These are phyloP conservation scores for Cladosporium cucumerinum DNA, from an alignment of 2,329 filamentous ascomycete species.

Conservation along the genomic window DNA sequence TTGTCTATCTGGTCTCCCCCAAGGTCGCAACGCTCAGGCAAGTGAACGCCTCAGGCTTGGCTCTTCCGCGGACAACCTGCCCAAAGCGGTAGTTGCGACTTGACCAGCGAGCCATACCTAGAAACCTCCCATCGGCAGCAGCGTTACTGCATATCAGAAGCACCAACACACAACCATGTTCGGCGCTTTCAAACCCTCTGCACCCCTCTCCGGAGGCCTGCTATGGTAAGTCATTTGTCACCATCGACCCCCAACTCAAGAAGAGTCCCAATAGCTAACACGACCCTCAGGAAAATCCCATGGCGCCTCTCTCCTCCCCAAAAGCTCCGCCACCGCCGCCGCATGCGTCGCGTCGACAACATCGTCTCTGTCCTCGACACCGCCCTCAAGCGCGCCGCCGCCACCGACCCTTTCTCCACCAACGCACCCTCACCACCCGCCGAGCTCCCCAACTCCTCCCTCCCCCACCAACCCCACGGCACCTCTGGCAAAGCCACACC, in stretches of 20 bases:
- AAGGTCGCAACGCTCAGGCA: slow-evolving; percentile 12
- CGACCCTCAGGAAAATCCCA: slow-evolving; percentile 73
- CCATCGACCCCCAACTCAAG: slow-evolving; percentile 9
- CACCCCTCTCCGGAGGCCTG: slow-evolving; percentile 72
- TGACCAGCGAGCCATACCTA: slow-evolving; percentile 7
- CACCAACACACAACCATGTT: slow-evolving; percentile 60
- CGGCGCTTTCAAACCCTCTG: slow-evolving; percentile 76
- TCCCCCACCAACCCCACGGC: slow-evolving; percentile 17
- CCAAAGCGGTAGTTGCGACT: slow-evolving; percentile 14
- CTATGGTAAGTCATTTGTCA: slow-evolving; percentile 60
- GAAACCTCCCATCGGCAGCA: not conserved
- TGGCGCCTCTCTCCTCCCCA: slow-evolving; percentile 92
- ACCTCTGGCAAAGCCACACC: slow-evolving; percentile 24
- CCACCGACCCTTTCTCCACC: slow-evolving; percentile 11
- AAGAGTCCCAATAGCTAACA: slow-evolving; percentile 6
- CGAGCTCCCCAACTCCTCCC: slow-evolving; percentile 15
- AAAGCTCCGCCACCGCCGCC: slow-evolving; percentile 80
- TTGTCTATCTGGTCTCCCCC: not conserved
- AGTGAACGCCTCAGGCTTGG: slow-evolving; percentile 18
- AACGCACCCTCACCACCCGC: not conserved
- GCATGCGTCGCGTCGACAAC: slow-evolving; percentile 78
- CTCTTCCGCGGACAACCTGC: slow-evolving; percentile 21
- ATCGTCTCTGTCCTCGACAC: slow-evolving; percentile 80
- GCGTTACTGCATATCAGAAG: not conserved
- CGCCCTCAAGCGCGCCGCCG: slow-evolving; percentile 63